Evolutionary conservation across 2,329 filamentous ascomycete genomes (phyloP), one percentile per base, ranked within the genome.

Genomic region (Coniochaeta ligniaria): DNA sequence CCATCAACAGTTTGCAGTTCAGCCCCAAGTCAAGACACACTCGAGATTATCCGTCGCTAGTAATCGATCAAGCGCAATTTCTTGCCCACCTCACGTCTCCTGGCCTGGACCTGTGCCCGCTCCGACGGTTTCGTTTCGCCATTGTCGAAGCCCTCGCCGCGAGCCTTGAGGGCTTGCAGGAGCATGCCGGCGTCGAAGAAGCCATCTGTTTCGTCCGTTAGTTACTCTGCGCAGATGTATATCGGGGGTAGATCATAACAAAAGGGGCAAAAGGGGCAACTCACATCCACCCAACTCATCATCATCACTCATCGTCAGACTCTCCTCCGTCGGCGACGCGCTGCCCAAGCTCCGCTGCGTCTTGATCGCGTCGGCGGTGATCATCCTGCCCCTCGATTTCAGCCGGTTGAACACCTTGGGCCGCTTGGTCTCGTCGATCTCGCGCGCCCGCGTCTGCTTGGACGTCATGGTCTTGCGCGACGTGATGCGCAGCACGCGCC

Each of bases 161-260:
- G 83, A 2, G 88, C 88, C 71, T 93, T 93, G 61, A 96, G 84
- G 1, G 92, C 92, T 72, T 96, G 91, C 26, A 95, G 80, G 6
- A 97, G 83, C 92, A 97, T 96, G 16, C 94, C 94, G 0, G 94
- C 92, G 72, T 98, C 94, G 76, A 98, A 98, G 80, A 98, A 97
- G 35, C 94, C 94, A 79, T 97, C 93, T 96, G 71, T 68, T 28
- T 17, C 11, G 73, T 75, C 67, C 59, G 59, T 16, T 59, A 36
- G 60, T 35, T 24, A 8, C 31, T n/a, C 16, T n/a, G n/a, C n/a
- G n/a, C 8, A 20, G 20, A 59, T 33, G 57, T 60, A 52, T 59
- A 36, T 58, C 58, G 45, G 60, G 60, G 35, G 54, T 9, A 54
- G 47, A 60, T 61, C 57, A 24, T n/a, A 59, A 69, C 7, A 47